Evolutionary conservation across 345 rosid species (phyloP), one percentile per base, ranked within the genome.

Genomic region (Anacardium occidentale): DNA sequence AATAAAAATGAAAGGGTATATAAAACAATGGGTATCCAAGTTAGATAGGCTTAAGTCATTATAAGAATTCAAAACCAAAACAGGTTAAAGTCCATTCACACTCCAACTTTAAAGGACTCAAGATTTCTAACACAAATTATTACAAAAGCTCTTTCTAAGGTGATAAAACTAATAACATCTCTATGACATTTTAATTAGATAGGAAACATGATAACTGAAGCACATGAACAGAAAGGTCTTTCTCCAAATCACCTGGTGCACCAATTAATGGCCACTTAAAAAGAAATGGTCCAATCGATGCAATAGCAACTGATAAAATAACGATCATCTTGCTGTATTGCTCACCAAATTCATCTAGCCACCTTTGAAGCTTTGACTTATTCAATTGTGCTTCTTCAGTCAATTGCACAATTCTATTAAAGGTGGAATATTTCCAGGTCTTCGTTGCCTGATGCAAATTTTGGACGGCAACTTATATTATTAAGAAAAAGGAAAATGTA

Each of bases 311-410:
- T 56, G 99, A 92, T 81, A 92, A 76, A 68, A 86, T 88, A 24
- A 95, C 90, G 48, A 95, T 98, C 83, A 92, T 91, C 76, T 89
- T 89, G 88, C 98, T 92, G 77, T 95, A 95, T 40, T 26, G 85
- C 79, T 91, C 99, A 42, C 99, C 98, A 78, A 95, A 95, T 73
- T 95, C 98, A 80, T 95, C 99, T 58, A 95, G 83, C 97, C 99
- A 95, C 81, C 93, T 85, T 70, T 92, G 96, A 78, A 95, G 99
- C 83, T 88, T 92, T 59, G 98, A 97, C 64, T 86, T 95, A 77
- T 87, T 95, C 66, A 83, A 67, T 51, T 89, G 98, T 51, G 98
- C 99, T 86, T 95, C 98, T 80, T 95, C 97, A 14, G 98, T 95
- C 81, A 95, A 77, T 77, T 95, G 97, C 76, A 95, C 94, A 55